Conservation (phyloP, 805 yeast species). For the Scheffersomyces lignosus region DNA sequence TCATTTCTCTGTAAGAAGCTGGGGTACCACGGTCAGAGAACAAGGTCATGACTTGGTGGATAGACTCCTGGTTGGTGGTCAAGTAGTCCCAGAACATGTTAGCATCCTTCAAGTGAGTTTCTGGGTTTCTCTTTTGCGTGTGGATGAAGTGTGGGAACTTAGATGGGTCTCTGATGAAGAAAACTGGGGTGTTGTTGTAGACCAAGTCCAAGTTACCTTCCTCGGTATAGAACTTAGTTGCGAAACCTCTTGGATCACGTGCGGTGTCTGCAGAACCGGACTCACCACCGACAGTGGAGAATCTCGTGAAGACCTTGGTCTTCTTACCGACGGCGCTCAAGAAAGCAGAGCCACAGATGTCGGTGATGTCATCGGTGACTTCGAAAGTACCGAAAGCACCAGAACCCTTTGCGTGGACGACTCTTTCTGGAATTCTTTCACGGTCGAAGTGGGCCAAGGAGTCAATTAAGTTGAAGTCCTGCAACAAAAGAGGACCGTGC, state of each 20-base stretch:
- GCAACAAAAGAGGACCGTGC: slow-evolving; percentile 58
- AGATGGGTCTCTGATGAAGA: slow-evolving; percentile 62
- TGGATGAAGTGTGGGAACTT: slow-evolving; percentile 68
- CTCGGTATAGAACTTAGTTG: slow-evolving; percentile 64
- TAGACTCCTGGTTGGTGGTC: slow-evolving; percentile 68
- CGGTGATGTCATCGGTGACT: slow-evolving; percentile 48
- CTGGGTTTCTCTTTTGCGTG: slow-evolving; percentile 69
- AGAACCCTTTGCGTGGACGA: slow-evolving; percentile 67
- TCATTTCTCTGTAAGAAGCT: slow-evolving; percentile 70
- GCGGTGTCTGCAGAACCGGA: slow-evolving; percentile 64
- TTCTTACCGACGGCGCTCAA: slow-evolving; percentile 31
- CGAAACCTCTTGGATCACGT: slow-evolving; percentile 71
- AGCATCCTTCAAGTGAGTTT: slow-evolving; percentile 76
- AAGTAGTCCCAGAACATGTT: slow-evolving; percentile 85
- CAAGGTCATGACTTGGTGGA: slow-evolving; percentile 71
- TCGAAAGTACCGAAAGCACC: slow-evolving; percentile 63
- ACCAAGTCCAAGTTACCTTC: slow-evolving; percentile 74
- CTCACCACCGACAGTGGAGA: slow-evolving; percentile 73
- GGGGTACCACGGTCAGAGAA: slow-evolving; percentile 87
- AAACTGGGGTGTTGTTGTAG: slow-evolving; percentile 69
- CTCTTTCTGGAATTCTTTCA: slow-evolving; percentile 67
- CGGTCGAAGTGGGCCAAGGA: slow-evolving; percentile 60
- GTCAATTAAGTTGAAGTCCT: slow-evolving; percentile 59
- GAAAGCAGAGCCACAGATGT: slow-evolving; percentile 24
- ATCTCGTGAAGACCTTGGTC: slow-evolving; percentile 42